Evolutionary conservation across 768 basidiomycete genomes (phyloP).

Genomic region (Postia placenta): DNA sequence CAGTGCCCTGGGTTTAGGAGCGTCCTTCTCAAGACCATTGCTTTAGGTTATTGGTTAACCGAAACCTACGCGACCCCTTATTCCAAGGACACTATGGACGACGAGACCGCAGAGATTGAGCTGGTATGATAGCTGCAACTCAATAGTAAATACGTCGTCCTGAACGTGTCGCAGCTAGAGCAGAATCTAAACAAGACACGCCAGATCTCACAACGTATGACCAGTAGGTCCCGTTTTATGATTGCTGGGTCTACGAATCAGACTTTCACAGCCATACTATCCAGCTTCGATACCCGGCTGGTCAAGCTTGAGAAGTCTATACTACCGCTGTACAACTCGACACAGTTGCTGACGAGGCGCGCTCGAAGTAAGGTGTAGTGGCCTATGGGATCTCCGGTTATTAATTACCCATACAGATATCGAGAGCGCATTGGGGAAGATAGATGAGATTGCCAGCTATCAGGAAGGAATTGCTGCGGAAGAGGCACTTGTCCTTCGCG

Average conservation of each 20-base stretch:
- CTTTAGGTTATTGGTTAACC: no score
- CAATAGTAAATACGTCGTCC: background rate
- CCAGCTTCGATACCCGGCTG: constrained; percentile 77
- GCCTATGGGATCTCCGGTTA: constrained; percentile 1
- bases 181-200: constrained; percentile 84
- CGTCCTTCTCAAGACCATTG: no score
- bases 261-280: constrained; percentile 56
- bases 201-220: constrained; percentile 84
- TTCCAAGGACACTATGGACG: constrained; percentile 41
- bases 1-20: no score
- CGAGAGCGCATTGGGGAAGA: constrained; percentile 70
- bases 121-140: constrained; percentile 35
- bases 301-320: constrained; percentile 84
- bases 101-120: constrained; percentile 74
- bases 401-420: constrained; percentile 47
- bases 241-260: background rate
- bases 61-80: no score
- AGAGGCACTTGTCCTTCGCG: constrained; percentile 72
- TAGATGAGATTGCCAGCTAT: constrained; percentile 71
- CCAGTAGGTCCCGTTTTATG: constrained; percentile 42
- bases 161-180: constrained; percentile 50
- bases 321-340: constrained; percentile 72
- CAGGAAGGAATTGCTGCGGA: constrained; percentile 73
- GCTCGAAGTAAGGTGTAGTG: constrained; percentile 50
- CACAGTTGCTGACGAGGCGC: constrained; percentile 67